A percentile compares a stretch with the other conserved stretches of the same genome.
Evolutionary conservation across 139 green algal species (phyloP).

Genomic region (Chlorella vulgaris): DNA sequence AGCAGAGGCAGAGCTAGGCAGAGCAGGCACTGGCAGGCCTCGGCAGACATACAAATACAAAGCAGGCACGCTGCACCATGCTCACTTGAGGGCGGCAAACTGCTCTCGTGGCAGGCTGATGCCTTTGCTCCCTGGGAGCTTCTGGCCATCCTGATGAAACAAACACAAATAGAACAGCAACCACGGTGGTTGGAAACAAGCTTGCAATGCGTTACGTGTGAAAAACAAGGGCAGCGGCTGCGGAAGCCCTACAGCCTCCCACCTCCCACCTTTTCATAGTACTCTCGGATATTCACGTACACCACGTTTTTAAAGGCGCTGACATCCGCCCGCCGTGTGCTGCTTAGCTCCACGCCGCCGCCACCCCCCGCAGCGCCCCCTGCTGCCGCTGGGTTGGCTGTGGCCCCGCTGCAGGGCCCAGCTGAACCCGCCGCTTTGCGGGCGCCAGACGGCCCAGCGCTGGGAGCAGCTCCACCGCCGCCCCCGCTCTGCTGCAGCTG

Average conservation of each 20-base stretch:
- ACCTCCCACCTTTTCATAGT: constrained; percentile 45
- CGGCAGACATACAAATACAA: no score
- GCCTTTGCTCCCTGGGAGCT: constrained; percentile 66
- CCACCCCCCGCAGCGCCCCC: neutral
- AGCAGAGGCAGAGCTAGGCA: neutral
- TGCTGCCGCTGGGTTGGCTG: no score
- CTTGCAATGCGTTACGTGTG: no score
- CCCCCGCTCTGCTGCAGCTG: neutral
- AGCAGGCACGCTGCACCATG: no score
- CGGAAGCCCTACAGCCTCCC: no score
- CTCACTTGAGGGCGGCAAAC: constrained; percentile 24
- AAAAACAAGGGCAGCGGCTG: no score
- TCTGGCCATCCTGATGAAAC: constrained; percentile 45
- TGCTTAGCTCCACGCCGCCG: constrained; percentile 39
- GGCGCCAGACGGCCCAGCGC: neutral
- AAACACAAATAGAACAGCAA: neutral
- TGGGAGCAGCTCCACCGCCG: neutral
- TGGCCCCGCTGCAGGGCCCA: no score
- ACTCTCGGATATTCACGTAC: constrained; percentile 57
- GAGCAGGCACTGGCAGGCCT: neutral
- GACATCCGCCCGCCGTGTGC: constrained; percentile 47
- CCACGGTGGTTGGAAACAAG: neutral
- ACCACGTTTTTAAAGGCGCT: constrained; percentile 52
- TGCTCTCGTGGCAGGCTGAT: constrained; percentile 62
- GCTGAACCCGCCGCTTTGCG: neutral